Percentiles rank a stretch among this genome's conserved stretches.
phyloP scores from a whole-genome alignment of 768 basidiomycete genomes.

The Amanita polypyramis region DNA sequence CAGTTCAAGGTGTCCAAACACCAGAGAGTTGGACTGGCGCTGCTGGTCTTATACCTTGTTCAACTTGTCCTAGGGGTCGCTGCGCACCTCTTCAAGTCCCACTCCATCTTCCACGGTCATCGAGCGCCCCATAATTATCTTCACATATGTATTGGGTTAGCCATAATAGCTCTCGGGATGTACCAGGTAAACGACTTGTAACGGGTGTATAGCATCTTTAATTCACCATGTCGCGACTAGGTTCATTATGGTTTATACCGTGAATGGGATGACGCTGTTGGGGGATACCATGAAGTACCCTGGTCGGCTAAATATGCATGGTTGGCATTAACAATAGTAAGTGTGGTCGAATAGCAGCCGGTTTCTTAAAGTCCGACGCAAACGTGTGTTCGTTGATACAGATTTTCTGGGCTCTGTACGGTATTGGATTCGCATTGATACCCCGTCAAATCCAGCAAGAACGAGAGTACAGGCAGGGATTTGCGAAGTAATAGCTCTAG shows the following conservation, averaged over 20 bases:
- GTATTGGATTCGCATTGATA: conserved; percentile 28
- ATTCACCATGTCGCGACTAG: conserved; percentile 14
- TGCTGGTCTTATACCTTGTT: conserved; percentile 42
- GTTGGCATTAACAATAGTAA: conserved; percentile 33
- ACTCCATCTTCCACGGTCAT: conserved; percentile 22
- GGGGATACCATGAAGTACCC: conserved; percentile 25
- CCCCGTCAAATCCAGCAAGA: conserved; percentile 38
- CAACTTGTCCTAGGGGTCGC: conserved; percentile 38
- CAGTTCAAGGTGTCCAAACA: conserved; percentile 31
- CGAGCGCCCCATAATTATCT: conserved; percentile 45
- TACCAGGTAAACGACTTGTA: conserved; percentile 28
- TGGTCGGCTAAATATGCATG: conserved; percentile 32
- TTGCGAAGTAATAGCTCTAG: conserved; percentile 11
- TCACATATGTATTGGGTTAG: conserved; percentile 43
- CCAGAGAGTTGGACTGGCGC: conserved; percentile 39
- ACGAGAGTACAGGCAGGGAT: conserved; percentile 12
- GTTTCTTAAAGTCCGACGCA: not conserved
- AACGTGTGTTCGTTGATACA: conserved; percentile 13
- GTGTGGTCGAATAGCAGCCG: conserved; percentile 10
- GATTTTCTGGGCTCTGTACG: conserved; percentile 39
- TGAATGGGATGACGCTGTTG: conserved; percentile 28
- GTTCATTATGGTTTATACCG: conserved; percentile 40
- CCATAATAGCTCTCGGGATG: conserved; percentile 42
- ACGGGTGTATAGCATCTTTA: not conserved
- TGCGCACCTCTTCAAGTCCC: conserved; percentile 44